A percentile compares a stretch with the other conserved stretches of the same genome.
These are phyloP conservation scores for Moniliella sp. DNA, from an alignment of 1,284 basidiomycete species.

Conservation along the genomic window DNA sequence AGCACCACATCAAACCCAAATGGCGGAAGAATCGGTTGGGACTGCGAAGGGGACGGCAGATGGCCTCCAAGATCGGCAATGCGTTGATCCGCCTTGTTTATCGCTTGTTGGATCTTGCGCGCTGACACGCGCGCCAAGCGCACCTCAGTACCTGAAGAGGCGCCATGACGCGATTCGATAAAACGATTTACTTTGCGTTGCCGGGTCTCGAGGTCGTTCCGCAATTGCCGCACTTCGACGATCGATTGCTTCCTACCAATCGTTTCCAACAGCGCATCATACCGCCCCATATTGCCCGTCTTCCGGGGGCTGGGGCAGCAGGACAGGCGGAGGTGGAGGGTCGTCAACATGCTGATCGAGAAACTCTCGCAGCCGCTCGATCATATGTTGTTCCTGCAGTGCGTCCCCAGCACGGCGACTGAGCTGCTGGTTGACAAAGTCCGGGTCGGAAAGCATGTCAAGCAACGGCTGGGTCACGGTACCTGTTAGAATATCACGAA, in stretches of 20 bases:
- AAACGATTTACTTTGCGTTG: conserved; percentile 13
- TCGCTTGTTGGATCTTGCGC: background rate
- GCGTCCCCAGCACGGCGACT: background rate
- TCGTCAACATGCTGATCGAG: too few relatives aligned
- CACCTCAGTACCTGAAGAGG: too few relatives aligned
- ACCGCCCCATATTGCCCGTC: background rate
- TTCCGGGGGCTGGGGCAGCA: background rate
- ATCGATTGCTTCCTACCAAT: conserved; percentile 5
- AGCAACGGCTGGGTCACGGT: conserved; percentile 62
- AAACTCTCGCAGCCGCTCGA: background rate
- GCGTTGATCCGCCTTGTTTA: background rate
- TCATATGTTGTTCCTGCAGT: background rate
- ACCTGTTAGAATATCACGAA: conserved; percentile 61
- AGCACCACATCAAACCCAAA: too few relatives aligned
- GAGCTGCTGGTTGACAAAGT: conserved; percentile 47
- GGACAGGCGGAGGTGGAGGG: background rate
- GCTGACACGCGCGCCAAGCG: too few relatives aligned
- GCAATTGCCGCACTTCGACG: conserved; percentile 12
- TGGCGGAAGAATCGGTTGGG: too few relatives aligned
- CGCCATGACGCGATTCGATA: too few relatives aligned
- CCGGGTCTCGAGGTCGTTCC: conserved; percentile 13
- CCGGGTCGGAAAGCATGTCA: conserved; percentile 76
- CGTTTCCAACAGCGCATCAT: background rate
- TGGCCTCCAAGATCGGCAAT: background rate
- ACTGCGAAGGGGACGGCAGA: too few relatives aligned